Conservation (phyloP, 1,284 basidiomycete genomes). For the Tilletia walkeri region DNA sequence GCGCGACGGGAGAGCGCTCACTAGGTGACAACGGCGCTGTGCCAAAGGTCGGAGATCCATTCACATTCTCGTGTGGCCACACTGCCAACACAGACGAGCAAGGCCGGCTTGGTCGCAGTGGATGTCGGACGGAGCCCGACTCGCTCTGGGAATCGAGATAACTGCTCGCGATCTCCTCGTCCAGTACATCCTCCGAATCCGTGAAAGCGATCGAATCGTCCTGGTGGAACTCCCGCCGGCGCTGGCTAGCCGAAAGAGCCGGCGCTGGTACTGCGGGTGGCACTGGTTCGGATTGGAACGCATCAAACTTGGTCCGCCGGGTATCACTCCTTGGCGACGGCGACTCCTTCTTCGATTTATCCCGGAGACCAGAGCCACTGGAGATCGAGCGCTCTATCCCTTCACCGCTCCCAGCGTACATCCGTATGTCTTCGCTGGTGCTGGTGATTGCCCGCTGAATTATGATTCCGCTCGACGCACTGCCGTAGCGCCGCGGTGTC, state of each 20-base stretch:
- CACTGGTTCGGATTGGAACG: background rate
- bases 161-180: background rate
- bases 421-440: constrained; percentile 8
- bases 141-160: constrained; percentile 8
- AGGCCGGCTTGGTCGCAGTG: background rate
- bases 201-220: constrained; percentile 8
- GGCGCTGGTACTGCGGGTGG: background rate
- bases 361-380: background rate
- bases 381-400: background rate
- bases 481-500: background rate
- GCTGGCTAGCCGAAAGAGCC: background rate
- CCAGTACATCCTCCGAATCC: background rate
- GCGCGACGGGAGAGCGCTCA: too few relatives aligned
- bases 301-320: background rate
- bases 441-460: constrained; percentile 1
- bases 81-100: too few relatives aligned
- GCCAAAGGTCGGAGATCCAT: too few relatives aligned
- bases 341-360: too few relatives aligned
- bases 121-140: constrained; percentile 1
- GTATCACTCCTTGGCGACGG: background rate
- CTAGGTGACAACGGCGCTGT: too few relatives aligned
- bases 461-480: background rate
- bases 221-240: background rate
- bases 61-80: too few relatives aligned
- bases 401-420: background rate